Evolutionary conservation across 2,329 filamentous ascomycete genomes (phyloP).

Genomic region (Hypoxylon sp.): DNA sequence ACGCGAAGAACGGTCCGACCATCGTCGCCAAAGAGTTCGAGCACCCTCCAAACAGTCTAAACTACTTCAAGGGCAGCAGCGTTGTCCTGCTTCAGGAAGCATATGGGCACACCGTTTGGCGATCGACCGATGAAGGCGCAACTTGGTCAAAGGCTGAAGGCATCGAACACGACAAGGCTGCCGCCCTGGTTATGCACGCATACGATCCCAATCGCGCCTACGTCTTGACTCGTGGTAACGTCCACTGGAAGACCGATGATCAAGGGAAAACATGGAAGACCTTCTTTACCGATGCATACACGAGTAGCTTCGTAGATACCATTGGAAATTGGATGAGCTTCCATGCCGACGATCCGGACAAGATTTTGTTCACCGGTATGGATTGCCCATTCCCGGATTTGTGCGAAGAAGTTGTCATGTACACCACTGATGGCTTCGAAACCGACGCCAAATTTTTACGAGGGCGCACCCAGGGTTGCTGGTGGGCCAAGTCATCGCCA

Average conservation of each 20-base stretch:
- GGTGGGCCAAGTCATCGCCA: slow-evolving; percentile 86
- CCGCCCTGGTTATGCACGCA: slow-evolving; percentile 80
- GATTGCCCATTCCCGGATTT: slow-evolving; percentile 70
- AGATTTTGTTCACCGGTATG: slow-evolving; percentile 87
- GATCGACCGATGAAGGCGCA: slow-evolving; percentile 85
- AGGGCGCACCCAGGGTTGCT: slow-evolving; percentile 80
- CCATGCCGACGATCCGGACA: slow-evolving; percentile 85
- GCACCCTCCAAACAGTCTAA: slow-evolving; percentile 76
- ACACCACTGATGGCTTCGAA: slow-evolving; percentile 90
- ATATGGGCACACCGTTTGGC: slow-evolving; percentile 75
- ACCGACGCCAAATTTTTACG: slow-evolving; percentile 75
- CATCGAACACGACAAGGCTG: slow-evolving; percentile 74
- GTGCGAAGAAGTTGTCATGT: slow-evolving; percentile 76
- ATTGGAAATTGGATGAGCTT: slow-evolving; percentile 74
- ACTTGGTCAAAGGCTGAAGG: slow-evolving; percentile 78
- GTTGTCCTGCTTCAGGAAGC: slow-evolving; percentile 82
- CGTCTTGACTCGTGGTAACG: slow-evolving; percentile 76
- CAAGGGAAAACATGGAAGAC: slow-evolving; percentile 84
- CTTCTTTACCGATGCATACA: slow-evolving; percentile 75
- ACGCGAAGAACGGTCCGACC: slow-evolving; percentile 75
- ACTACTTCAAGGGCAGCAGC: slow-evolving; percentile 94
- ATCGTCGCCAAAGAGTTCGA: slow-evolving; percentile 77
- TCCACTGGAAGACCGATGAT: slow-evolving; percentile 88
- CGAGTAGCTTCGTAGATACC: slow-evolving; percentile 67
- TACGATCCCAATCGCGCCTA: slow-evolving; percentile 86